These are phyloP conservation scores for Kwoniella sp. DNA, from an alignment of 768 basidiomycete species.

Conservation along the genomic window DNA sequence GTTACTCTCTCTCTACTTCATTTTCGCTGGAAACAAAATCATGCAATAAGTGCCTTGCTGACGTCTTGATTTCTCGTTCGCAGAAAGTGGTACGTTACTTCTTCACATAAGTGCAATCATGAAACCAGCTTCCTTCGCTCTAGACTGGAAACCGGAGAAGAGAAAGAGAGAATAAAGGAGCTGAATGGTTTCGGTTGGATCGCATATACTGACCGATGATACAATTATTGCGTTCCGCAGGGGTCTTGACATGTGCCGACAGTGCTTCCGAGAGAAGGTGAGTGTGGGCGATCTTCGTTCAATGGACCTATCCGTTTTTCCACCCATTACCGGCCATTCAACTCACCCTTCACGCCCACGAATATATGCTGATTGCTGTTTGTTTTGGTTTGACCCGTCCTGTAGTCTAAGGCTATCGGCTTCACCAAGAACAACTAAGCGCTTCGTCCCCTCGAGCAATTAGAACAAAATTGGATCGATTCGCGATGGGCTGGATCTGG, in stretches of 20 bases:
- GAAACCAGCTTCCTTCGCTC: too few species aligned
- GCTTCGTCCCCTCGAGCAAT: background rate
- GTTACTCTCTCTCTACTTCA: background rate
- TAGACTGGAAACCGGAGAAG: too few species aligned
- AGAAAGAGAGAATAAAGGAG: too few species aligned
- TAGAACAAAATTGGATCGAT: background rate
- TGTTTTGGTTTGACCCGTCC: too few species aligned
- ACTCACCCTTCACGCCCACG: too few species aligned
- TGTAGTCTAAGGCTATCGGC: conserved; percentile 73
- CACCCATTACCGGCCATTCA: too few species aligned
- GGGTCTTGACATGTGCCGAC: conserved; percentile 94
- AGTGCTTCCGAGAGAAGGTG: conserved; percentile 89
- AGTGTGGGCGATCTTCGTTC: background rate
- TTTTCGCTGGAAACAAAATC: background rate
- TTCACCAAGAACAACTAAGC: conserved; percentile 68
- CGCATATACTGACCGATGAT: background rate
- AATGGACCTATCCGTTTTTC: too few species aligned
- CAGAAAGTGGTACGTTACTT: conserved; percentile 43
- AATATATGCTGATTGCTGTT: too few species aligned
- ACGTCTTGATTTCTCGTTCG: conserved; percentile 2
- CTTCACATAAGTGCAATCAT: background rate
- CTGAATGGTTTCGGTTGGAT: too few species aligned
- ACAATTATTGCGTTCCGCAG: conserved; percentile 53
- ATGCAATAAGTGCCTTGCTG: conserved; percentile 12
- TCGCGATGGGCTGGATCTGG: background rate